These are phyloP conservation scores for Austroboletus niveus DNA, from an alignment of 1,284 basidiomycete genomes.

Conservation along the genomic window DNA sequence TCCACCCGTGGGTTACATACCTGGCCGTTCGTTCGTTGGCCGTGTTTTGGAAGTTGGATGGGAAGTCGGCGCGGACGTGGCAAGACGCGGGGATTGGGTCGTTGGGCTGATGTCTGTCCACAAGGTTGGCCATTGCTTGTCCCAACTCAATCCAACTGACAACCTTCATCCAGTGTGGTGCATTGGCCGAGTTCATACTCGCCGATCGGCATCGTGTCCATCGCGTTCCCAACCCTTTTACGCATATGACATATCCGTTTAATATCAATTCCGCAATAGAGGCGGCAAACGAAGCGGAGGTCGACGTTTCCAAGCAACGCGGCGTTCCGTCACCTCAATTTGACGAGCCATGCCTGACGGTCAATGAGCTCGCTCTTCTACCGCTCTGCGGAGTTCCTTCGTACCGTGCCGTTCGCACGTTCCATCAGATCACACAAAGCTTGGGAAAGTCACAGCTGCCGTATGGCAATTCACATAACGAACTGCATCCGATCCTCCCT, in stretches of 20 bases:
- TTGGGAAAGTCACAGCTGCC: constrained; percentile 27
- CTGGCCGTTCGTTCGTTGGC: constrained; percentile 82
- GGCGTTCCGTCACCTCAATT: constrained; percentile 6
- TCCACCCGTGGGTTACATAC: constrained; percentile 65
- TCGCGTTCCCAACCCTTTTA: constrained; percentile 60
- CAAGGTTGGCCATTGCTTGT: constrained; percentile 54
- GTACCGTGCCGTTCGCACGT: constrained; percentile 72
- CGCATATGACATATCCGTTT: constrained; percentile 19
- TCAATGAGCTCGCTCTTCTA: constrained; percentile 80
- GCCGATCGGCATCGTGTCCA: constrained; percentile 77
- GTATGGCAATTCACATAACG: constrained; percentile 27
- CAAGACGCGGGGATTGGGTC: constrained; percentile 79
- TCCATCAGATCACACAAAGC: constrained; percentile 31
- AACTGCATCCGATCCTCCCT: constrained; percentile 26
- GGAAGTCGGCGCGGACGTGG: constrained; percentile 66
- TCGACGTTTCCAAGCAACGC: constrained; percentile 11
- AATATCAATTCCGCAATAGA: constrained; percentile 6
- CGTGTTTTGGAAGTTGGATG: constrained; percentile 76
- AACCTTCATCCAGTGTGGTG: constrained; percentile 58
- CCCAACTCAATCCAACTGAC: constrained; percentile 8
- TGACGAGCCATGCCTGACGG: constrained; percentile 36
- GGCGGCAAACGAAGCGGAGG: constrained; percentile 6
- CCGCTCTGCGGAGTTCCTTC: constrained; percentile 76
- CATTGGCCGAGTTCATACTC: constrained; percentile 79
- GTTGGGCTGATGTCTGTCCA: constrained; percentile 72